Percentiles rank a stretch among this genome's conserved stretches.
These are phyloP conservation scores for Purpureocillium takamizusanense DNA, from an alignment of 2,329 filamentous ascomycete genomes.

Conservation along the genomic window DNA sequence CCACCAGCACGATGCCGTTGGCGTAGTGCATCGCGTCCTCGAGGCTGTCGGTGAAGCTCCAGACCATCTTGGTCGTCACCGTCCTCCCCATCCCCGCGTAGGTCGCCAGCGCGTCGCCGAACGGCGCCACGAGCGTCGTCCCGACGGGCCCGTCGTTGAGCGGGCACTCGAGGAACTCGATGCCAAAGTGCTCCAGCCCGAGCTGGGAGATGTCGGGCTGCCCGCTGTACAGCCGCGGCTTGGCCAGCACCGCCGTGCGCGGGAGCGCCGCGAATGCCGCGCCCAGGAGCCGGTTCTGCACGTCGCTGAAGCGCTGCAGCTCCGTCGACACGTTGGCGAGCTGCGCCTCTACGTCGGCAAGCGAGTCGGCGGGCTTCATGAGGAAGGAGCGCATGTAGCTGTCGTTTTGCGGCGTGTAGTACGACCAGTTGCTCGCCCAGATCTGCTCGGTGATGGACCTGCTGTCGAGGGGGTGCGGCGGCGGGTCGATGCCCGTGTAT, in stretches of 20 bases:
- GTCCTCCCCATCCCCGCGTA: constrained; percentile 3
- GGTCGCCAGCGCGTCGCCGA: constrained; percentile 1
- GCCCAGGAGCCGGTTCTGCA: constrained; percentile 4
- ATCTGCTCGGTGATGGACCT: constrained; percentile 2
- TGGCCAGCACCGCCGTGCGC: constrained; percentile 1
- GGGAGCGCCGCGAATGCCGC: constrained; percentile 4
- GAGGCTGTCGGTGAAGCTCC: constrained; percentile 5
- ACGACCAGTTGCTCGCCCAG: constrained; percentile 5
- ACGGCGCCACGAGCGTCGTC: neutral
- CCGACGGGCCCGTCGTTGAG: constrained; percentile 3
- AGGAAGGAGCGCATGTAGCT: constrained; percentile 4
- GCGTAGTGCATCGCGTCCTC: constrained; percentile 4
- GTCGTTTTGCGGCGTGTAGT: constrained; percentile 2
- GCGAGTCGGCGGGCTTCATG: constrained; percentile 4
- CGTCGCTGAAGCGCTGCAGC: constrained; percentile 3
- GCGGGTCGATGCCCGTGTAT: constrained; percentile 2
- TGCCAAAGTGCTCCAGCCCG: constrained; percentile 2
- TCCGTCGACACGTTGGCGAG: constrained; percentile 1
- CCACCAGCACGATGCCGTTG: constrained; percentile 4
- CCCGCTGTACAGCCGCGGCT: constrained; percentile 5
- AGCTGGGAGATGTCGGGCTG: constrained; percentile 6
- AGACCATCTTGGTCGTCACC: constrained; percentile 6
- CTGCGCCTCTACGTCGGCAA: constrained; percentile 2
- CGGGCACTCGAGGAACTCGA: constrained; percentile 4
- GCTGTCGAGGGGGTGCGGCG: constrained; percentile 2